These are phyloP conservation scores for Lotus japonicus DNA, from an alignment of 306 rosid species.

Conservation along the genomic window DNA sequence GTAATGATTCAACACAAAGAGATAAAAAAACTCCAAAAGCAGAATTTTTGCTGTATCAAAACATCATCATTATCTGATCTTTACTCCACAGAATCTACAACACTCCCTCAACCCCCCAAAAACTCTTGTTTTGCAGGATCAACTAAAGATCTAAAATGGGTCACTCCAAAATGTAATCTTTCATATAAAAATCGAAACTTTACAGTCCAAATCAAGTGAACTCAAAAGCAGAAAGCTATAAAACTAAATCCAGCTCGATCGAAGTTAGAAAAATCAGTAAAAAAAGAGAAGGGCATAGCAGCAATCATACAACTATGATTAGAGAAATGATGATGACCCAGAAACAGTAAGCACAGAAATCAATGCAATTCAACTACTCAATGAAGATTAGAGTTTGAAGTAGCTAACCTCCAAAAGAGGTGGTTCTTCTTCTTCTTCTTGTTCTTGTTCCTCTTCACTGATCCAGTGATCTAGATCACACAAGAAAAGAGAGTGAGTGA, in stretches of 20 bases:
- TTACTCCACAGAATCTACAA: constrained; percentile 6
- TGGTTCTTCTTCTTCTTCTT: no score
- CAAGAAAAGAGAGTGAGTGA: not conserved
- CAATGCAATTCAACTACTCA: no score
- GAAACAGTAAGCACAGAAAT: not conserved
- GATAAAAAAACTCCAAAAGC: not conserved
- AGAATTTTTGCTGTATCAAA: not conserved
- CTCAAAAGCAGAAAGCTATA: not conserved
- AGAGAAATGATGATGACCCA: no score
- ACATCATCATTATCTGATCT: not conserved
- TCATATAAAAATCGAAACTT: constrained; percentile 1
- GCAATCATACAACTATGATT: no score
- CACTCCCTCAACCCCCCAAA: not conserved
- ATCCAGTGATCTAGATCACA: not conserved
- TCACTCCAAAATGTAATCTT: not conserved
- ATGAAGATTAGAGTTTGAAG: not conserved
- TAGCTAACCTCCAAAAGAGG: constrained; percentile 1
- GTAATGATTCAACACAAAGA: not conserved
- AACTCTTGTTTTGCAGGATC: constrained; percentile 14
- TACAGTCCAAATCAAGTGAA: not conserved
- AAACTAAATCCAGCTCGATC: constrained; percentile 11
- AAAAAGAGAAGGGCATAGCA: no score
- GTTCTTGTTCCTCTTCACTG: not conserved
- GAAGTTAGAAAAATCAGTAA: no score
- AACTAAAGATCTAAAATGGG: constrained; percentile 22